Evolutionary conservation across 2,329 filamentous ascomycete genomes (phyloP), one percentile per base, ranked within the genome.

Genomic region (Trichoderma koningii): DNA sequence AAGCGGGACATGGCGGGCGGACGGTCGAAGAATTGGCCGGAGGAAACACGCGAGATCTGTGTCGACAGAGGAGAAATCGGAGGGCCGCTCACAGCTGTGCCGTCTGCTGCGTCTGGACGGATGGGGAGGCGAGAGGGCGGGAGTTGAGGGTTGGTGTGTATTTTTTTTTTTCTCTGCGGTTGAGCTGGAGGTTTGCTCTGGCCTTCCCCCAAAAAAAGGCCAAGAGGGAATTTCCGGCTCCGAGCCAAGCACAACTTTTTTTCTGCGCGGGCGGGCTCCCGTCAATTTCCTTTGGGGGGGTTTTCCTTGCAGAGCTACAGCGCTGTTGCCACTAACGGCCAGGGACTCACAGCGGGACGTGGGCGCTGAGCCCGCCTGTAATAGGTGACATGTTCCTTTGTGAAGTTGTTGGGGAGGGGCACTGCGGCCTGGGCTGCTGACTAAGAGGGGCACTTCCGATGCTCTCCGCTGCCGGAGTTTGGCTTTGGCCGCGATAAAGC

Each of bases 1-100:
- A 81, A 78, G 73, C 81, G 81, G 72, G 81, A 83, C 81, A 83
- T 83, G 72, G 50, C 59, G 59, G 59, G 48, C 41, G 44, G 50
- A 17, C 4, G 21, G 21, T n/a, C 17, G n/a, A 26, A 21, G 23
- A 19, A 34, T 52, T 52, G 21, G 45, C 44, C 7, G 30, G 30
- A 2, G 10, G 44, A 4, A 26, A 14, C 28, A 28, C 14, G n/a
- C 26, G 48, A 19, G 23, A 3, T 5, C 7, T 3, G 34, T 19
- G 34, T 38, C 28, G 50, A 66, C 74, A 71, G 67, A 67, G 69
- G 65, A 60, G 65, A 50, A 44, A 14, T 28, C 34, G 19, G 17
- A 42, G 55, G 55, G 34, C 59, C 65, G 60, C 28, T 53, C 62
- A 64, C 55, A 66, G 66, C 65, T 55, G 47, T 19, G 61, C 65